Conservation (phyloP, 495 filamentous ascomycete species). For the Podospora pseudocomata region DNA sequence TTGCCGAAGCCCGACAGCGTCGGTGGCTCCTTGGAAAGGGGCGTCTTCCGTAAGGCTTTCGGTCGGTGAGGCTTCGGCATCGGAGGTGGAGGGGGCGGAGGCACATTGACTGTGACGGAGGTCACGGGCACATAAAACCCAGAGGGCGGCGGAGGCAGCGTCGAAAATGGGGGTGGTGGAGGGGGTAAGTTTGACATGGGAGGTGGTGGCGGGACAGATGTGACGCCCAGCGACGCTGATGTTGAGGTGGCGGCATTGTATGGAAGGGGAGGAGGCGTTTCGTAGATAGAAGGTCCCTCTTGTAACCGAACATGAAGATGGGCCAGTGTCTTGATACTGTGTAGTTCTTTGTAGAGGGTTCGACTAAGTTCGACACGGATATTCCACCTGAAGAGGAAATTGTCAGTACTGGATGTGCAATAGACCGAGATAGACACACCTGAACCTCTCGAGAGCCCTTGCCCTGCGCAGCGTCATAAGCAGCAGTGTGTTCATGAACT, state of each 20-base stretch:
- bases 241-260: slow-evolving; percentile 12
- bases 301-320: slow-evolving; percentile 58
- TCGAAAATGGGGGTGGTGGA: slow-evolving; percentile 14
- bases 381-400: slow-evolving; percentile 51
- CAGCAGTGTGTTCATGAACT: slow-evolving; percentile 59
- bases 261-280: slow-evolving; percentile 42
- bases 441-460: slow-evolving; percentile 53
- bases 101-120: neutral
- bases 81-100: slow-evolving; percentile 20
- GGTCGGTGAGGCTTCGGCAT: slow-evolving; percentile 26
- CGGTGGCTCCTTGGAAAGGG: slow-evolving; percentile 33
- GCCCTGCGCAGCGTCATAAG: slow-evolving; percentile 54
- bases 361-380: slow-evolving; percentile 58
- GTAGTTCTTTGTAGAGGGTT: slow-evolving; percentile 54
- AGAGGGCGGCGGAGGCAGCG: slow-evolving; percentile 12
- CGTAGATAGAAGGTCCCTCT: slow-evolving; percentile 46
- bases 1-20: slow-evolving; percentile 56
- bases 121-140: slow-evolving; percentile 27
- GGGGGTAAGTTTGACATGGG: slow-evolving; percentile 13
- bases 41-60: slow-evolving; percentile 24
- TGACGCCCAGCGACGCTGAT: neutral
- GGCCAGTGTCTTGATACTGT: slow-evolving; percentile 49
- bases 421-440: slow-evolving; percentile 32
- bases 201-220: slow-evolving; percentile 6
- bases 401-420: neutral